A percentile compares a stretch with the other conserved stretches of the same genome.
Evolutionary conservation across 1,139 yeast species (phyloP).

Genomic region (Geotrichum klebahnii): DNA sequence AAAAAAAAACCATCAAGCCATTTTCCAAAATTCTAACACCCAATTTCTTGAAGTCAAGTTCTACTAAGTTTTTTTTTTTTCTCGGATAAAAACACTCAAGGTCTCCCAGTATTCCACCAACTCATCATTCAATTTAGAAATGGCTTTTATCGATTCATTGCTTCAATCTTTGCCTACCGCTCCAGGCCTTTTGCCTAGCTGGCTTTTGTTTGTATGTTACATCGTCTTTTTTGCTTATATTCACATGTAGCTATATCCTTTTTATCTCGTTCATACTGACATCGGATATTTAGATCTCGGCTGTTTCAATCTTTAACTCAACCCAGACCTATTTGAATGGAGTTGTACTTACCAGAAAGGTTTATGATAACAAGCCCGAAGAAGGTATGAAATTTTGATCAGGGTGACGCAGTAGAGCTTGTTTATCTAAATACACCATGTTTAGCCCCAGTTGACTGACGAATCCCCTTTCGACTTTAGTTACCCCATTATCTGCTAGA

Average conservation of each 20-base stretch:
- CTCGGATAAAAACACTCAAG: too few species aligned
- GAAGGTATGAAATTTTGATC: slow-evolving; percentile 37
- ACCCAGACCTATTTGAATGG: slow-evolving; percentile 80
- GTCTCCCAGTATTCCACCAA: too few species aligned
- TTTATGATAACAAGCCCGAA: slow-evolving; percentile 63
- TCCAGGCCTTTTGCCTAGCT: slow-evolving; percentile 58
- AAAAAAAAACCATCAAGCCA: too few species aligned
- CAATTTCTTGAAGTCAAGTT: too few species aligned
- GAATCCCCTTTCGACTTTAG: too few species aligned
- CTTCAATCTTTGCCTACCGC: slow-evolving; percentile 40
- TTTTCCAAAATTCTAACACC: too few species aligned
- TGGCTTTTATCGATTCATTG: slow-evolving; percentile 17
- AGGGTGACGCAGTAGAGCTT: neutral
- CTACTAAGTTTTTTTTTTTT: too few species aligned
- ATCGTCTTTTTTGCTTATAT: neutral
- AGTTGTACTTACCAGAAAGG: slow-evolving; percentile 67
- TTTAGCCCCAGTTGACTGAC: too few species aligned
- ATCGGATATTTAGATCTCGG: slow-evolving; percentile 50
- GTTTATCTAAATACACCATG: too few species aligned
- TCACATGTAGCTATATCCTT: neutral
- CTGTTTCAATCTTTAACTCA: slow-evolving; percentile 86
- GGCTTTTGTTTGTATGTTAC: slow-evolving; percentile 53
- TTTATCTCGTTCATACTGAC: neutral
- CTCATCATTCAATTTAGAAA: too few species aligned
- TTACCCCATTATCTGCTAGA: slow-evolving; percentile 79